Percentiles rank a stretch among this genome's conserved stretches.
These are phyloP conservation scores for Auriculariales sp. DNA, from an alignment of 768 basidiomycete genomes.

Conservation along the genomic window DNA sequence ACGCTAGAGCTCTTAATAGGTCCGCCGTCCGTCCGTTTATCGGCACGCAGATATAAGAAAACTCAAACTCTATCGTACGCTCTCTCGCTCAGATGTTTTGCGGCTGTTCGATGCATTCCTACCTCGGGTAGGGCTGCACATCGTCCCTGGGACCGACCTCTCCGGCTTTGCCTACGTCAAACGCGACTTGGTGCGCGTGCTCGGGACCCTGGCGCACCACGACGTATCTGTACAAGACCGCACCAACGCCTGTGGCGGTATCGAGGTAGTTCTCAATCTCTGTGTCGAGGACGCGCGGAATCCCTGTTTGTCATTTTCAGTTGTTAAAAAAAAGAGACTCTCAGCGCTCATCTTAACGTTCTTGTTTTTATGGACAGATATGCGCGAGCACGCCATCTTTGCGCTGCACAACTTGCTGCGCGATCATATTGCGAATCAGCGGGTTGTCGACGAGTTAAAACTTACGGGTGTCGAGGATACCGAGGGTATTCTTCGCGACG, in stretches of 20 bases:
- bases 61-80: background rate
- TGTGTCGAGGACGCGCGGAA: constrained; percentile 85
- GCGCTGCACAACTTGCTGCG: constrained; percentile 66
- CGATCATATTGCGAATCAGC: constrained; percentile 67
- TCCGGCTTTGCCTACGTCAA: constrained; percentile 75
- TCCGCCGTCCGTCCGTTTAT: constrained; percentile 15
- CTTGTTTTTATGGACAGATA: constrained; percentile 29
- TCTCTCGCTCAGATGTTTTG: constrained; percentile 40
- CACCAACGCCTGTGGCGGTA: constrained; percentile 53
- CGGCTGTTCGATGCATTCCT: constrained; percentile 66
- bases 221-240: constrained; percentile 59
- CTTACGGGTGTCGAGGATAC: constrained; percentile 11
- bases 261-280: constrained; percentile 72
- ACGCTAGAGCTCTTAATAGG: constrained; percentile 46
- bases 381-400: constrained; percentile 87
- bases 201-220: constrained; percentile 63
- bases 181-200: constrained; percentile 74
- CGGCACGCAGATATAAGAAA: constrained; percentile 4
- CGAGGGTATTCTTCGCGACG: background rate
- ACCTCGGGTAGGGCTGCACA: constrained; percentile 60
- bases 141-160: constrained; percentile 17
- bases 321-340: background rate
- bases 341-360: background rate
- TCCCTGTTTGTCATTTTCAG: constrained; percentile 53
- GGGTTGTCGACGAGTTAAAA: constrained; percentile 57